Base-by-base conservation (phyloP, 805 yeast genomes). In the Nakazawaea ishiwadae region DNA sequence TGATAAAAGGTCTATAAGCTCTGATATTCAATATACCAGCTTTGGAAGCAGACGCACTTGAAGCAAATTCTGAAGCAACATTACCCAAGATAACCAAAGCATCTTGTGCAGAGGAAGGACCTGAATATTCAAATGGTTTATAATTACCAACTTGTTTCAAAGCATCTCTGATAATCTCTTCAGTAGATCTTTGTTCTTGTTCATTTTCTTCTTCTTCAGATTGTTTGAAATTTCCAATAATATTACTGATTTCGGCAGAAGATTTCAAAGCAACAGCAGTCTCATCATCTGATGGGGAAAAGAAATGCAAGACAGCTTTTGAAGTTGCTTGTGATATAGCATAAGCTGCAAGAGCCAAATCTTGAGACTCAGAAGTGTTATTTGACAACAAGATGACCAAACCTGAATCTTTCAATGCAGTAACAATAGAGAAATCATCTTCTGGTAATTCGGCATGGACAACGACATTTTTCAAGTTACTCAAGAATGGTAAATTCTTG, bases 231-330 rank as follows among this genome's bases (percentile, higher is more conserved):
- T 32, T 12, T 37, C 38, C 11, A 37, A 31, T 10, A 31, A 35
- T 11, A 36, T 26, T 26, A 46, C 32, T 1, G 44, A 31, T 26
- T 45, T 43, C 10, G 49, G 26, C 2, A 31, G 17, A 2, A 39
- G 31, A 16, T 17, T 14, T 24, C 44, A 43, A 28, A 5, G 14
- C 11, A 4, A 35, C 37, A 11, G 6, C 20, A 21, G 11, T 19
- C 40, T 29, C 47, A 35, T 35, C 52, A 46, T 24, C 59, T 26
- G 39, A 37, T 37, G 66, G 64, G 21, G 64, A 56, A 55, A 73
- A 81, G 57, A 89, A 84, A 62, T 89, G 96, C 45, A 89, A 68
- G 4, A 85, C 87, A 1, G 93, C 76, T 37, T 64, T 67, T 5
- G 60, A 48, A 26, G 72, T 58, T 42, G 63, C 63, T 27, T 66